Conservation (phyloP, 2,329 filamentous ascomycete genomes). For the Cercospora berteroae region DNA sequence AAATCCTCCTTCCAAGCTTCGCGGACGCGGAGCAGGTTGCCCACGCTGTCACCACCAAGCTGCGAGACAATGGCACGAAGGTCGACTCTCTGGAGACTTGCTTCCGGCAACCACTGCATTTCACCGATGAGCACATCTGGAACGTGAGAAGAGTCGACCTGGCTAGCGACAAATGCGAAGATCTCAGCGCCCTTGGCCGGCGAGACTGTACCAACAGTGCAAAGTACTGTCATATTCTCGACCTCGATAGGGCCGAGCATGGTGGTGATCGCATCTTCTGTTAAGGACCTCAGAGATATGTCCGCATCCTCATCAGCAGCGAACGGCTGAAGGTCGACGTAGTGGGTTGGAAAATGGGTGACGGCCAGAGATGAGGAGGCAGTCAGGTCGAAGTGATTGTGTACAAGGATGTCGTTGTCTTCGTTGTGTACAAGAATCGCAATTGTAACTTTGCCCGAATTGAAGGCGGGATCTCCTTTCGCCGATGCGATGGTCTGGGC, state of each 20-base stretch:
- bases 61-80: not conserved
- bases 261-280: not conserved
- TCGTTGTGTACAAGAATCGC: slow-evolving; percentile 5
- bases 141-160: not conserved
- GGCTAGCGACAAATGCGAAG: slow-evolving; percentile 1
- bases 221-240: not conserved
- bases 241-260: slow-evolving; percentile 8
- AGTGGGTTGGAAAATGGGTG: not conserved
- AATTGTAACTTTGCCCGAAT: not conserved
- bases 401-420: slow-evolving; percentile 6
- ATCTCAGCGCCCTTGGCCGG: not conserved
- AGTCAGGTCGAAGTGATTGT: not conserved
- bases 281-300: not conserved
- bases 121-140: not conserved
- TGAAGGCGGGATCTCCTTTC: not conserved
- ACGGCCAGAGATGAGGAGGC: not conserved
- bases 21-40: not conserved
- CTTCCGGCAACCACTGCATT: slow-evolving; percentile 13
- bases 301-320: slow-evolving; percentile 3
- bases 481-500: not conserved
- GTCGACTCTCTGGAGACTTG: not conserved
- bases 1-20: slow-evolving; percentile 7
- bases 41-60: slow-evolving; percentile 1
- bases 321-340: not conserved
- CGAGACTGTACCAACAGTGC: not conserved